Evolutionary conservation across 306 rosid species (phyloP), one percentile per base, ranked within the genome.

Genomic region (Vachellia pachyceras): DNA sequence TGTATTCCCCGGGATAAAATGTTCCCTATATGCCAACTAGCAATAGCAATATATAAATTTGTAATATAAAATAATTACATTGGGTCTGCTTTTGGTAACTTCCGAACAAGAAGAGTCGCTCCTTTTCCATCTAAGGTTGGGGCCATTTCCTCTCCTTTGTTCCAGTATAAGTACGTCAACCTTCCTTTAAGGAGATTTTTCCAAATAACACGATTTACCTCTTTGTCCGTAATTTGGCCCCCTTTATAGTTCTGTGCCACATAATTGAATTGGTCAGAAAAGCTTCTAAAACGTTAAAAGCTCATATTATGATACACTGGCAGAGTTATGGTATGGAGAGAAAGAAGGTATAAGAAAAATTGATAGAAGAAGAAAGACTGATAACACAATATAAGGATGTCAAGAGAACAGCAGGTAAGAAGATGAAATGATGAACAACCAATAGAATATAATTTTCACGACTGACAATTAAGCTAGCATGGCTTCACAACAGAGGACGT

Each of bases 101-200:
- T 91, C 79, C 95, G 89, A 50, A 91, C 90, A 55, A 91, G 91
- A 81, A 91, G 89, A 22, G 93, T 91, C 68, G 85, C 95, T 61
- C 90, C 90, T 80, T 83, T 72, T 4, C 47, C 87, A 18, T 85
- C 88, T 15, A 88, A 75, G 41, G 88, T 88, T 42, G 91, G 91
- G 58, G 83, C 77, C 95, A 91, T 91, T 83, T 88, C 91, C 83
- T 84, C 85, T 83, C 93, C 95, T 79, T 83, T 91, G 66, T 88
- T 79, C 91, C 91, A 88, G 69, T 84, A 91, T 81, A 89, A 17
- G 87, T 84, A 89, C 15, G 95, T 89, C 84, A 91, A 63, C 84
- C 80, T 88, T 84, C 89, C 95, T 77, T 82, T 88, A 33, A 89
- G 46, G 64, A 91, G 71, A 76, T 83, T 86, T 79, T 81, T 91